Base-by-base conservation (phyloP, 225 moss, liverwort and hornwort genomes). In the Climacium dendroides region DNA sequence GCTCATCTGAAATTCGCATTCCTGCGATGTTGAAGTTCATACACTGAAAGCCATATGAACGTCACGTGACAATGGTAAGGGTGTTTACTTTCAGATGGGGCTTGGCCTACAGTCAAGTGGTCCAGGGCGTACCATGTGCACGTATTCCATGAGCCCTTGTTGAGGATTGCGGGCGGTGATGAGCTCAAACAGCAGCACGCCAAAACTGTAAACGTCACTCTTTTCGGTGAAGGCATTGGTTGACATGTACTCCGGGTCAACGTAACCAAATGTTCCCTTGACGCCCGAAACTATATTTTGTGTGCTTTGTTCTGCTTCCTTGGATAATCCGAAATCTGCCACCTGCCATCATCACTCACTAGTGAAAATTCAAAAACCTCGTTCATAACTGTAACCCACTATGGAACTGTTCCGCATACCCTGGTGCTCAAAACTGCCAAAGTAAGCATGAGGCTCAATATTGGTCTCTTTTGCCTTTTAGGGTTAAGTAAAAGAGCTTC, bases 131-230 rank as follows among this genome's bases (percentile, higher is more conserved):
- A 98, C 98, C 85, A 98, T 93, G 90, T 98, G 98, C 58, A 98
- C 98, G 84, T 97, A 98, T 50, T 98, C 98, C 98, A 98, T 97
- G 29, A 98, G 95, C 55, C 98, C 98, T 91, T 98, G 98, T 86
- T 98, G 98, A 35, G 98, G 98, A 85, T 90, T 97, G 57, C 97
- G 92, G 26, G 96, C 98, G 74, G 98, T 99, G 89, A 99, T 97
- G 78, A 99, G 92, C 94, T 99, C 98, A 74, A 99, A 97, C 24
- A 99, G 88, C 45, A 99, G 95, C 89, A 99, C 98, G 72, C 97
- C 97, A 80, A 99, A 99, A 89, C 96, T 96, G 88, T 97, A 99
- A 59, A 99, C 98, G 87, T 99, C 98, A 59, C 98, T 99, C 85
- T 99, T 99, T 86, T 97, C 96, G 39, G 98, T 99, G 81, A 96